A percentile compares a stretch with the other conserved stretches of the same genome.
Evolutionary conservation across 352 stramenopile genomes (phyloP).

Genomic region (Phytophthora tentaculata): DNA sequence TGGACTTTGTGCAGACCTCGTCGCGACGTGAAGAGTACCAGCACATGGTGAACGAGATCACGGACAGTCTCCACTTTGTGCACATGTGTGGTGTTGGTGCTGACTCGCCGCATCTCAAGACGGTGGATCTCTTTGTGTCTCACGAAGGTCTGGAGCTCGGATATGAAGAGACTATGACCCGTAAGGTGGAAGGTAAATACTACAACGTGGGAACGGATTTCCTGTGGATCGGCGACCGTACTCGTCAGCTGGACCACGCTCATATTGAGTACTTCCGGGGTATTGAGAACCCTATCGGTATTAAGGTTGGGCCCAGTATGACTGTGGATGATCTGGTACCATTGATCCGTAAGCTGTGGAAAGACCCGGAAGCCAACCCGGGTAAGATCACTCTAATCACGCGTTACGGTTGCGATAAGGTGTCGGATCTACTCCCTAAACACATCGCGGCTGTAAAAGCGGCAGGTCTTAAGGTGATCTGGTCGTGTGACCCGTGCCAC

Average conservation of each 20-base stretch:
- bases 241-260: constrained; percentile 96
- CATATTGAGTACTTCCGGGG: constrained; percentile 99
- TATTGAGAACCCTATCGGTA: constrained; percentile 98
- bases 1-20: constrained; percentile 98
- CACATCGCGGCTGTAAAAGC: constrained; percentile 96
- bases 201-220: constrained; percentile 99
- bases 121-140: constrained; percentile 97
- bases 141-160: constrained; percentile 98
- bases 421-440: constrained; percentile 92
- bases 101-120: constrained; percentile 89
- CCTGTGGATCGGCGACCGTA: constrained; percentile 99
- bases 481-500: constrained; percentile 96
- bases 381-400: constrained; percentile 98
- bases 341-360: constrained; percentile 97
- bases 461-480: constrained; percentile 95
- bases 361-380: constrained; percentile 90
- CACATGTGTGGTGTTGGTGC: constrained; percentile 95
- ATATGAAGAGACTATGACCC: constrained; percentile 98
- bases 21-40: constrained; percentile 94
- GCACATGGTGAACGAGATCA: constrained; percentile 97
- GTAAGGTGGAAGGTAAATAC: constrained; percentile 93
- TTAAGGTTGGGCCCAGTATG: constrained; percentile 98
- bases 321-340: constrained; percentile 94
- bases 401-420: constrained; percentile 96
- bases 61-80: constrained; percentile 97